Evolutionary conservation across 2,329 filamentous ascomycete species (phyloP).

Genomic region (Aspergillus sp.): DNA sequence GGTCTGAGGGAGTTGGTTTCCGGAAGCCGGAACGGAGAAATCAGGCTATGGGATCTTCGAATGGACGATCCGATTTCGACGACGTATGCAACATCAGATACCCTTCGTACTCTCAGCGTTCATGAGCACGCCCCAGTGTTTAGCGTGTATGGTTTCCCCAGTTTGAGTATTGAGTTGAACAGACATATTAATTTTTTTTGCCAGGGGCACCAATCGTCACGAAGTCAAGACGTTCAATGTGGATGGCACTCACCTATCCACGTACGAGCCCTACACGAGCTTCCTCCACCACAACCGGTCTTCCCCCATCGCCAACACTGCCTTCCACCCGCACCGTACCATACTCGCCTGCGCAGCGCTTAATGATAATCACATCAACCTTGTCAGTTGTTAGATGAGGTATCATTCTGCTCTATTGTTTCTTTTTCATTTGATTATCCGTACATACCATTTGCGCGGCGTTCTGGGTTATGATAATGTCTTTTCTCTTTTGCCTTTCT

Average conservation of each 20-base stretch:
- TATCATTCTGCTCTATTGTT: not conserved
- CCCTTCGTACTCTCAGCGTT: slow-evolving; percentile 76
- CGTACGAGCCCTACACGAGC: slow-evolving; percentile 81
- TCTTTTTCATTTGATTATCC: not conserved
- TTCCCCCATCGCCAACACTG: slow-evolving; percentile 76
- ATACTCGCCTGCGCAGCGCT: slow-evolving; percentile 81
- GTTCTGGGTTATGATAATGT: not conserved
- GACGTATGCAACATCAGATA: slow-evolving; percentile 68
- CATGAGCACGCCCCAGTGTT: slow-evolving; percentile 97
- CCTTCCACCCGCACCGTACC: slow-evolving; percentile 92
- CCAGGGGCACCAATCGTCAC: slow-evolving; percentile 78
- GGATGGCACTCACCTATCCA: slow-evolving; percentile 69
- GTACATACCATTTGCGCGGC: not conserved
- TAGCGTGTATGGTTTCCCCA: slow-evolving; percentile 64
- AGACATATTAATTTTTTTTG: slow-evolving; percentile 10
- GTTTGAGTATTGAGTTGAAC: not conserved
- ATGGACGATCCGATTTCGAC: slow-evolving; percentile 70
- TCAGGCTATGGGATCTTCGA: slow-evolving; percentile 93
- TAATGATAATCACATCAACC: slow-evolving; percentile 83
- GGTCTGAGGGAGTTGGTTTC: slow-evolving; percentile 86
- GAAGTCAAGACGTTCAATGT: slow-evolving; percentile 90
- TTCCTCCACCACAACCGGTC: slow-evolving; percentile 76
- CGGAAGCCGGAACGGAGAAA: slow-evolving; percentile 84
- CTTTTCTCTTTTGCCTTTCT: not conserved
- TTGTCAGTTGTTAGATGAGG: slow-evolving; percentile 60